These are phyloP conservation scores for Pythium aquatile DNA, from an alignment of 352 stramenopile species.

Conservation along the genomic window DNA sequence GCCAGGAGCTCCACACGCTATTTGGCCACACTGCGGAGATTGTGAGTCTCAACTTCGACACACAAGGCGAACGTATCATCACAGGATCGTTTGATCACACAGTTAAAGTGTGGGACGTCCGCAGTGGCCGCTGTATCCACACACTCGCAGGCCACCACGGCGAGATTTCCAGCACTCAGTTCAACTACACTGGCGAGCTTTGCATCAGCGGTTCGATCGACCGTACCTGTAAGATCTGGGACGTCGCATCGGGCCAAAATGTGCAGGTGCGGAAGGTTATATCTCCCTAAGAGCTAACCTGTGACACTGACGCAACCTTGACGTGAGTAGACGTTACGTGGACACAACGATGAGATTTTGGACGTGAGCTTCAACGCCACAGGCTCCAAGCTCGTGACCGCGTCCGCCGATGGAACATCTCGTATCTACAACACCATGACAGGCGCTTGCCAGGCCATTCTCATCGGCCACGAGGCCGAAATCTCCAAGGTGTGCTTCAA, in stretches of 20 bases:
- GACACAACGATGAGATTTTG: constrained; percentile 95
- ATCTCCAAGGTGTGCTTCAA: constrained; percentile 97
- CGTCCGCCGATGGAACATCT: constrained; percentile 91
- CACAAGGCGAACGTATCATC: constrained; percentile 90
- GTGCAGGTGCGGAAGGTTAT: constrained; percentile 33
- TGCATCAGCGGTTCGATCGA: constrained; percentile 95
- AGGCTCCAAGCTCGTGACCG: constrained; percentile 93
- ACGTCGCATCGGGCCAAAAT: constrained; percentile 89
- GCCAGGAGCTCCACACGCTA: constrained; percentile 92
- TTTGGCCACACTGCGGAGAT: constrained; percentile 94
- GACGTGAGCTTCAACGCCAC: constrained; percentile 95
- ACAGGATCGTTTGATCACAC: constrained; percentile 95
- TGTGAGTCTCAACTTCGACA: constrained; percentile 94
- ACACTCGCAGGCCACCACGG: constrained; percentile 92
- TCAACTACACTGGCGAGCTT: constrained; percentile 93
- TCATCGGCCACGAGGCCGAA: constrained; percentile 94
- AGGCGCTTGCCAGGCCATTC: constrained; percentile 91
- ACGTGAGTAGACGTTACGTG: constrained; percentile 73
- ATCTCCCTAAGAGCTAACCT: no score
- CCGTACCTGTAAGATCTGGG: constrained; percentile 94
- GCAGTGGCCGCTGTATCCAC: constrained; percentile 87
- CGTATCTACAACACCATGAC: constrained; percentile 97
- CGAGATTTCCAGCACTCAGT: constrained; percentile 95
- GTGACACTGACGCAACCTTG: no score
- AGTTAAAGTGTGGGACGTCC: constrained; percentile 91